phyloP scores from a whole-genome alignment of 768 basidiomycete genomes.

The Panaeolus papilionaceus region DNA sequence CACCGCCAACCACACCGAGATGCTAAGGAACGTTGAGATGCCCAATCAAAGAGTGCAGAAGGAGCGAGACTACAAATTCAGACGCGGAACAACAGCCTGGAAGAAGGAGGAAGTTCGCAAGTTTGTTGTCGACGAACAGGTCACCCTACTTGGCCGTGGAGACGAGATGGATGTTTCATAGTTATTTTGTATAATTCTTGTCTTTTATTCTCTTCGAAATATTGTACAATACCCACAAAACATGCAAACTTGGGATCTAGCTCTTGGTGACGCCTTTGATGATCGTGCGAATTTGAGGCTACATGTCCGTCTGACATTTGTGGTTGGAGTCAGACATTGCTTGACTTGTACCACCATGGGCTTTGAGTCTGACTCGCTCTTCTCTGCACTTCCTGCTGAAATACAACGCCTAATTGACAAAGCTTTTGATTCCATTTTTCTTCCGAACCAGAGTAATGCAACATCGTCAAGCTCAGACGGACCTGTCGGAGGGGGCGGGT shows the following conservation, averaged over 20 bases:
- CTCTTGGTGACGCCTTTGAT: neutral
- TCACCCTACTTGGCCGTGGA: conserved; percentile 53
- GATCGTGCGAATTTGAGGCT: conserved; percentile 10
- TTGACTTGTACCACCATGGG: conserved; percentile 3
- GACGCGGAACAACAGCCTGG: conserved; percentile 88
- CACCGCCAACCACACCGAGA: conserved; percentile 85
- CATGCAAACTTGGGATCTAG: neutral
- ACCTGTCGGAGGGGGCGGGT: conserved; percentile 11
- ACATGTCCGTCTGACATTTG: neutral
- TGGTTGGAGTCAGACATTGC: neutral
- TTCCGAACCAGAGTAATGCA: conserved; percentile 16
- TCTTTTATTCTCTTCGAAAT: conserved; percentile 5
- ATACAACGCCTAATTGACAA: conserved; percentile 56
- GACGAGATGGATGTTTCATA: conserved; percentile 89
- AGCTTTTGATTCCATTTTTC: conserved; percentile 48
- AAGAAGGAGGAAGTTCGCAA: conserved; percentile 79
- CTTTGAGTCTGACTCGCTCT: conserved; percentile 32
- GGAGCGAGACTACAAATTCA: conserved; percentile 76
- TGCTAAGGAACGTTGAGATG: conserved; percentile 92
- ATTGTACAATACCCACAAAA: conserved; percentile 15
- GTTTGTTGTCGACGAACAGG: conserved; percentile 75
- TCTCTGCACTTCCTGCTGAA: conserved; percentile 45
- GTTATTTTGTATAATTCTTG: conserved; percentile 16
- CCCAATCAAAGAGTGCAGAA: conserved; percentile 87
- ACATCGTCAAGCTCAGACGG: neutral